Evolutionary conservation across 305 asterid species (phyloP), one percentile per base, ranked within the genome.

Genomic region (Fraxinus dipetala): DNA sequence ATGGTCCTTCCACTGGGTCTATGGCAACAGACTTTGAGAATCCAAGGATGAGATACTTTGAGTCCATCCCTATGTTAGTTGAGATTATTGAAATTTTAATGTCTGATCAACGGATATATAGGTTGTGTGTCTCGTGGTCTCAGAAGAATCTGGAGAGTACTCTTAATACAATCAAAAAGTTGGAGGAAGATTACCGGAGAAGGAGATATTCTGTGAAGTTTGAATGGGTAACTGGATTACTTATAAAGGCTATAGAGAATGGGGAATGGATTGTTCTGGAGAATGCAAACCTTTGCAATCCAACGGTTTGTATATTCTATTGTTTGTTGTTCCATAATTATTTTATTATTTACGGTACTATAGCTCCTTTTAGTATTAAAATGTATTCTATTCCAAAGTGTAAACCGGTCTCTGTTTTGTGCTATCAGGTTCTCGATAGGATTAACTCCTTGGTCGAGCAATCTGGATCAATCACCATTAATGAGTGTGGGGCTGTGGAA

Each of bases 211-310:
- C 98, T 45, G 91, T 90, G 75, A 96, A 91, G 88, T 96, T 96
- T 85, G 98, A 94, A 91, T 96, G 99, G 98, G 95, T 95, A 40
- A 89, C 97, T 89, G 99, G 98, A 78, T 48, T 89, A 78, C 90
- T 96, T 83, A 85, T 94, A 88, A 93, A 91, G 87, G 99, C 99
- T 51, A 96, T 96, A 79, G 96, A 94, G 86, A 93, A 93, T 86
- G 99, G 99, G 82, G 99, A 94, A 85, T 96, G 99, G 99, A 91
- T 96, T 84, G 92, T 96, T 85, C 88, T 96, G 43, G 98, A 96
- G 86, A 96, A 94, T 87, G 99, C 99, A 24, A 96, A 96, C 87
- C 97, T 96, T 82, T 96, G 99, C 92, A 96, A 95, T 85, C 98
- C 99, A 76, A 96, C 98, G 97, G 99, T 96, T 34, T 38, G 93